Percentiles rank a stretch among this genome's conserved stretches.
These are phyloP conservation scores for Pelargonium citronellum DNA, from an alignment of 441 rosid species.

Conservation along the genomic window DNA sequence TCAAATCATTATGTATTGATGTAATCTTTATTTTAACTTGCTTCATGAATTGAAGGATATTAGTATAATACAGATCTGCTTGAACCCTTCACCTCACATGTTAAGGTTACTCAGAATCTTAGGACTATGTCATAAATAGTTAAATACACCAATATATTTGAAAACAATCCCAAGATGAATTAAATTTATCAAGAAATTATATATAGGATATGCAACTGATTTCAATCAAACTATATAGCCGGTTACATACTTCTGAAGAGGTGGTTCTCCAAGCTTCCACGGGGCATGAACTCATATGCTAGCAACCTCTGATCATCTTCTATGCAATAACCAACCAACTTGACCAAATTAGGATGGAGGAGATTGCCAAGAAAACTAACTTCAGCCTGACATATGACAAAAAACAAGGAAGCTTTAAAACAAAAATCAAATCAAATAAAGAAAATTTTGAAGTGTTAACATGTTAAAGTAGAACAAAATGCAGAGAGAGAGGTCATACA, in stretches of 20 bases:
- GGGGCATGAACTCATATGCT: constrained; percentile 55
- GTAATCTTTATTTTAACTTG: too few relatives aligned
- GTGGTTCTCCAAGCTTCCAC: constrained; percentile 61
- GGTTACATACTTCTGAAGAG: constrained; percentile 53
- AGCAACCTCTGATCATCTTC: constrained; percentile 57
- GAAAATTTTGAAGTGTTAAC: background rate
- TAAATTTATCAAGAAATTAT: too few relatives aligned
- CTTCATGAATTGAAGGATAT: too few relatives aligned
- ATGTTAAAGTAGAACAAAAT: background rate
- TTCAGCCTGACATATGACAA: constrained; percentile 40
- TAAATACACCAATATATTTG: background rate
- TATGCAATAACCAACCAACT: constrained; percentile 54
- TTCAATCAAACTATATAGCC: background rate
- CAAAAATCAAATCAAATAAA: background rate
- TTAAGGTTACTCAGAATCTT: background rate
- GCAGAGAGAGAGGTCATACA: constrained; percentile 24
- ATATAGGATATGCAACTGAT: background rate
- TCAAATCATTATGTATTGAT: too few relatives aligned
- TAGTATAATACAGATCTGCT: too few relatives aligned
- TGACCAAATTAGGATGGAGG: constrained; percentile 49
- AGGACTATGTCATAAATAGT: background rate
- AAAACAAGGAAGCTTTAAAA: constrained; percentile 15
- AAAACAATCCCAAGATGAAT: too few relatives aligned
- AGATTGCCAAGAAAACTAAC: constrained; percentile 59
- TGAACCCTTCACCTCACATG: background rate